Base-by-base conservation (phyloP, 2,329 filamentous ascomycete genomes). In the Ascochyta viciae-villosae region DNA sequence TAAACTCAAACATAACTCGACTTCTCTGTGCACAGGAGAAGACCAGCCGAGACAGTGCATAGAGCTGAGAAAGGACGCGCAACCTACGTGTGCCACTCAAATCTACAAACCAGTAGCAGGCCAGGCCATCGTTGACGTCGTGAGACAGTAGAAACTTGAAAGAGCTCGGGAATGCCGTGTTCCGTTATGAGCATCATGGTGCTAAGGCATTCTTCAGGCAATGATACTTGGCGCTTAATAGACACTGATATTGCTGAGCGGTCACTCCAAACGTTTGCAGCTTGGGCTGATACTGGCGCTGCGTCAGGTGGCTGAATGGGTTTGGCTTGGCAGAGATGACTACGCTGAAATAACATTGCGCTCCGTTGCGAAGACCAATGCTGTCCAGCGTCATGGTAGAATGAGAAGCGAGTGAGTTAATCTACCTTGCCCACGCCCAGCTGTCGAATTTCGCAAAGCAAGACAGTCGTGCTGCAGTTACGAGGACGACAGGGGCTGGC, bases 71-170 rank as follows among this genome's bases (percentile, higher is more conserved):
- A 40, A 58, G 41, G 59, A 58, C 60, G 62, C 67, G 65, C 63
- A 64, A 66, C 27, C 57, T 40, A 16, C 6, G 38, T 38, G 38
- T 43, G 38, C 53, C 43, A 56, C 47, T 38, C 43, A 38, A 43
- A 27, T 43, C 26, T 44, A 26, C 60, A 53, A 54, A 54, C 16
- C 47, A 53, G 50, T 56, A 49, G 38, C 50, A 61, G 64, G 67
- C 64, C 51, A 56, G 60, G 66, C 43, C 49, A 54, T 62, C 58
- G 61, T 50, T 61, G 70, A 63, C 50, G 68, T 64, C 55, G 65
- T 74, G 71, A 71, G 71, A 74, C 69, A 62, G 57, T 54, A 70
- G 67, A 74, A 73, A 75, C 53, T 41, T 70, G 62, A 67, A 53
- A 61, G 52, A 41, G 50, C 48, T 65, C 72, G 73, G 73, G 68